These are phyloP conservation scores for Serendipita sp. DNA, from an alignment of 768 basidiomycete genomes.

Conservation along the genomic window DNA sequence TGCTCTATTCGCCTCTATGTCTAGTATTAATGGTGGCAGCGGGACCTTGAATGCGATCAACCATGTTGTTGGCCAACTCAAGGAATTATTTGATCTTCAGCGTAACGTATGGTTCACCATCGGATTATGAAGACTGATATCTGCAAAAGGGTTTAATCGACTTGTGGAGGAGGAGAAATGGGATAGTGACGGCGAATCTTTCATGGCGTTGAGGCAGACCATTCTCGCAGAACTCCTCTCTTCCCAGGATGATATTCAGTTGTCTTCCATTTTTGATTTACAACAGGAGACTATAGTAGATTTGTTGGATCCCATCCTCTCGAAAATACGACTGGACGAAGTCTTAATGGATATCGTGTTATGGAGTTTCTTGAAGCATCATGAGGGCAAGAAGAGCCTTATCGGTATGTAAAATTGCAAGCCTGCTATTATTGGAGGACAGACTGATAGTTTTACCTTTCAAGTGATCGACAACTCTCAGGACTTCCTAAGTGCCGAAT, in stretches of 20 bases:
- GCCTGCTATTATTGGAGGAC: no score
- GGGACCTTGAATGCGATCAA: neutral
- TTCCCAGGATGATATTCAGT: neutral
- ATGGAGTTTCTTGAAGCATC: neutral
- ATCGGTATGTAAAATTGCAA: neutral
- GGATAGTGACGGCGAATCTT: neutral
- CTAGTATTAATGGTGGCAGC: neutral
- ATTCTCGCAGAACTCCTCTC: neutral
- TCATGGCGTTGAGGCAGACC: neutral
- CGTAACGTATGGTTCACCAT: neutral
- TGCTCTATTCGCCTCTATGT: neutral
- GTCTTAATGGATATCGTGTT: neutral
- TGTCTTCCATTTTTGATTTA: neutral
- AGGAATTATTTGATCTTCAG: neutral
- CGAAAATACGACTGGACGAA: neutral
- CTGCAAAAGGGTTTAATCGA: neutral
- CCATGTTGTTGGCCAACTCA: neutral
- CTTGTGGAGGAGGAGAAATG: neutral
- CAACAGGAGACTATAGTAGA: neutral
- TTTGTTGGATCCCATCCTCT: neutral
- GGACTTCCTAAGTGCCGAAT: no score
- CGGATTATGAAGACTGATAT: neutral
- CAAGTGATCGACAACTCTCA: no score
- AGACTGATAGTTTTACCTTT: no score
- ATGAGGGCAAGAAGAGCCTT: neutral